A percentile compares a stretch with the other conserved stretches of the same genome.
Conservation (phyloP, 441 rosid genomes). For the Erodium texanum region DNA sequence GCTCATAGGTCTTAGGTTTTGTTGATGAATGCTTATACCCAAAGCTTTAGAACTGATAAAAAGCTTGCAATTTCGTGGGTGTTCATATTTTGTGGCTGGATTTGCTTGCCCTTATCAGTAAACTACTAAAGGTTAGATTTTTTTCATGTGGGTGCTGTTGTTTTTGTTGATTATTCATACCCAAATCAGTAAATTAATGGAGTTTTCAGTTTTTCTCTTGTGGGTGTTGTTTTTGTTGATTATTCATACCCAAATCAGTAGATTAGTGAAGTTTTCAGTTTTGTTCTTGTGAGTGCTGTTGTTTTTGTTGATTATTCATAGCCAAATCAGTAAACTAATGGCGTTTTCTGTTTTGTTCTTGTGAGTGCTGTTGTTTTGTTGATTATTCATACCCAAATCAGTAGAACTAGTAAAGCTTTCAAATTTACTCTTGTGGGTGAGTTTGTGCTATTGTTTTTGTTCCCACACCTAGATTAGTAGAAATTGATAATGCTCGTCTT, state of each 20-base stretch:
- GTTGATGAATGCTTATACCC: neutral
- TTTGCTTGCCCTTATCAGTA: neutral
- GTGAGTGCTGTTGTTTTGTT: neutral
- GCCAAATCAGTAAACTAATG: neutral
- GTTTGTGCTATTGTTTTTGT: neutral
- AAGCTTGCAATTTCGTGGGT: neutral
- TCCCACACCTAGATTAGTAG: neutral
- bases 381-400: neutral
- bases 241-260: no score
- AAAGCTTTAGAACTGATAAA: neutral
- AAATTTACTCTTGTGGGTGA: slow-evolving; percentile 10
- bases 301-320: neutral
- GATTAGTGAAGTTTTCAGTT: no score
- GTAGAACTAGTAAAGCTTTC: neutral
- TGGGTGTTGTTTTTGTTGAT: no score
- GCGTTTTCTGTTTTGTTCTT: neutral
- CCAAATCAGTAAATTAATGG: no score
- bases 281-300: neutral
- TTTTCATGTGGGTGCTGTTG: no score
- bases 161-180: no score
- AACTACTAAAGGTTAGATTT: no score
- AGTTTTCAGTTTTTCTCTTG: no score
- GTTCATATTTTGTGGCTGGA: neutral
- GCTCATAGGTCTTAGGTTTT: neutral
- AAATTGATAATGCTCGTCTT: neutral